phyloP scores from a whole-genome alignment of 441 rosid genomes.

The Adansonia rubrostipa region DNA sequence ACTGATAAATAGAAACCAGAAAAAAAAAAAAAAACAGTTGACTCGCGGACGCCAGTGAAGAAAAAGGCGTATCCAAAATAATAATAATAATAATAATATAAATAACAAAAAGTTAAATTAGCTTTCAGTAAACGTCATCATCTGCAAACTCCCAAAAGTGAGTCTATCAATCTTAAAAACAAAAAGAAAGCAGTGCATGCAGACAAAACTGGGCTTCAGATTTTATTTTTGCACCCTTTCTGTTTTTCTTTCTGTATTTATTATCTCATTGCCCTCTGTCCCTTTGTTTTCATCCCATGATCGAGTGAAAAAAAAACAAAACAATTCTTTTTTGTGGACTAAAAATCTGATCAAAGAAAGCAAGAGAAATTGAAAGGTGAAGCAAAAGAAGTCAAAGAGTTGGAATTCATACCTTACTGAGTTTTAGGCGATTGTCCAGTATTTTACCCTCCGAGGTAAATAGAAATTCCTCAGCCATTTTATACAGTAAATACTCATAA shows the following conservation, averaged over 20 bases:
- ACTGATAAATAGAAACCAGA: neutral
- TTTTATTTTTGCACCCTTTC: constrained; percentile 21
- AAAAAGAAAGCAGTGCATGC: constrained; percentile 35
- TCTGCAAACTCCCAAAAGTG: constrained; percentile 54
- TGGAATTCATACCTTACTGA: constrained; percentile 67
- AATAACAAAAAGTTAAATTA: constrained; percentile 25
- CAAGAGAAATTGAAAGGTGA: constrained; percentile 19
- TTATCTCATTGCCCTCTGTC: constrained; percentile 3
- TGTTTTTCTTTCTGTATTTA: constrained; percentile 11
- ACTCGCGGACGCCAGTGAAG: neutral
- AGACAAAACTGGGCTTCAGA: constrained; percentile 37
- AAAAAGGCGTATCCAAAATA: constrained; percentile 2
- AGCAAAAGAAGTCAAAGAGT: neutral
- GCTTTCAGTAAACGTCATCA: constrained; percentile 48
- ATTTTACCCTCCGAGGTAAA: constrained; percentile 75
- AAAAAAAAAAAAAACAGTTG: constrained; percentile 19
- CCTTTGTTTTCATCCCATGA: constrained; percentile 38
- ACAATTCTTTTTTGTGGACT: neutral
- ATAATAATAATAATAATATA: constrained; percentile 16
- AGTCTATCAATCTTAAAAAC: constrained; percentile 57
- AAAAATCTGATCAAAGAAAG: neutral
- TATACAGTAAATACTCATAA: constrained; percentile 70
- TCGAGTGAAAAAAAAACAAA: constrained; percentile 25
- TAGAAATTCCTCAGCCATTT: constrained; percentile 80
- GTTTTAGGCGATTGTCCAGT: constrained; percentile 79